Evolutionary conservation across 306 rosid genomes (phyloP).

Genomic region (Herpetospermum pedunculosum): DNA sequence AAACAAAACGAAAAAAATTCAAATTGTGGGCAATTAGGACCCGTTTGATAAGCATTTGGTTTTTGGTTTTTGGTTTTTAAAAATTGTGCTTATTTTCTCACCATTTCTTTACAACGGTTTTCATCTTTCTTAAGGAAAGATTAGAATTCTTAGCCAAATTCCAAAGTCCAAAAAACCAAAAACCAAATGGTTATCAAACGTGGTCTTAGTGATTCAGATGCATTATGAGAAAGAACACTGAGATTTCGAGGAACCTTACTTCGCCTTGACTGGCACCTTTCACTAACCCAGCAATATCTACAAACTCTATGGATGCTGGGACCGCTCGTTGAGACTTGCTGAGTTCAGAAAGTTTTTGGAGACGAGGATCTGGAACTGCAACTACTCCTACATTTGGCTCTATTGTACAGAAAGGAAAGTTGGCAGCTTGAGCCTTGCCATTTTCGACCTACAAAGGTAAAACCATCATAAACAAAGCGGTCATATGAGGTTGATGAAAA

Average conservation of each 20-base stretch:
- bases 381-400: constrained; percentile 98
- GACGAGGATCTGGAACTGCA: constrained; percentile 94
- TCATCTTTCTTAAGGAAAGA: too few relatives aligned
- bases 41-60: too few relatives aligned
- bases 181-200: too few relatives aligned
- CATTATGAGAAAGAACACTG: neutral
- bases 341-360: constrained; percentile 71
- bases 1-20: neutral
- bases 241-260: constrained; percentile 27
- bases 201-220: neutral
- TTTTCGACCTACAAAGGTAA: constrained; percentile 67
- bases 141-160: too few relatives aligned
- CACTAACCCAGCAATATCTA: constrained; percentile 94
- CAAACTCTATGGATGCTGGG: constrained; percentile 91
- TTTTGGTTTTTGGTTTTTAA: too few relatives aligned
- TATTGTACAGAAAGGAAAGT: constrained; percentile 94
- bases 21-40: neutral
- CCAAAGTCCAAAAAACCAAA: too few relatives aligned
- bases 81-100: too few relatives aligned
- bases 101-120: too few relatives aligned
- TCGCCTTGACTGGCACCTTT: constrained; percentile 99
- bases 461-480: constrained; percentile 3
- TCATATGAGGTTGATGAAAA: neutral
- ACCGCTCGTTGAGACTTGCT: constrained; percentile 79
- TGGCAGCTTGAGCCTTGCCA: constrained; percentile 98